Base-by-base conservation (phyloP, 2,329 filamentous ascomycete genomes). In the Aureobasidium sp. region DNA sequence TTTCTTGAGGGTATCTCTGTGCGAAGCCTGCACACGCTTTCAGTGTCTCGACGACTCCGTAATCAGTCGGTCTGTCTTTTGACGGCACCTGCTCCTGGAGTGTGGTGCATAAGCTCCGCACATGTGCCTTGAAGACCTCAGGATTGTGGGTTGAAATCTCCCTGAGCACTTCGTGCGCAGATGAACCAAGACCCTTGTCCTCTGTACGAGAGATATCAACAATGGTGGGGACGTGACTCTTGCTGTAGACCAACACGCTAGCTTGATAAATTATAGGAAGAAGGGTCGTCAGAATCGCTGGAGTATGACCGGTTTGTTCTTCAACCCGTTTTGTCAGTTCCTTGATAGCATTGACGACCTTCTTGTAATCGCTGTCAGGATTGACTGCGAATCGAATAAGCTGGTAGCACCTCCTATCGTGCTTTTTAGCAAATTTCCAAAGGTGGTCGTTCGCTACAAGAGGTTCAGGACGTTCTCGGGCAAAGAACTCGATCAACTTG, bases 11-110 rank as follows among this genome's bases (percentile, higher is more conserved):
- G 67, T 95, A 93, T 68, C 88, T 91, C 70, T 87, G 88, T 1
- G 92, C 90, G 72, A 96, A 99, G 1, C 89, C 91, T 10, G 93
- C 89, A 72, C 94, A 97, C 2, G 95, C 93, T 72, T 96, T 97
- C 63, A 99, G 80, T 1, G 93, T 93, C 69, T 97, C 90, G 13
- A 94, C 90, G n/a, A 90, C 87, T 3, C 84, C 82, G 1, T 84
- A 74, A 59, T 93, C 88, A 65, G 92, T 92, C 1, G 81, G 71
- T 58, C 83, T 84, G 20, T 80, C 84, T 23, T 84, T 80, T 4
- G 84, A 86, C 0, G 94, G 94, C 1, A 90, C 88, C 69, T 92
- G 87, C 29, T 90, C 84, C 66, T 91, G 85, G 20, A 99, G 82
- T 63, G 91, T 87, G 70, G 90, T 91, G 76, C 92, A 96, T 51